These are phyloP conservation scores for Suhomyces chickasaworum DNA, from an alignment of 1,139 yeast genomes.

Conservation along the genomic window DNA sequence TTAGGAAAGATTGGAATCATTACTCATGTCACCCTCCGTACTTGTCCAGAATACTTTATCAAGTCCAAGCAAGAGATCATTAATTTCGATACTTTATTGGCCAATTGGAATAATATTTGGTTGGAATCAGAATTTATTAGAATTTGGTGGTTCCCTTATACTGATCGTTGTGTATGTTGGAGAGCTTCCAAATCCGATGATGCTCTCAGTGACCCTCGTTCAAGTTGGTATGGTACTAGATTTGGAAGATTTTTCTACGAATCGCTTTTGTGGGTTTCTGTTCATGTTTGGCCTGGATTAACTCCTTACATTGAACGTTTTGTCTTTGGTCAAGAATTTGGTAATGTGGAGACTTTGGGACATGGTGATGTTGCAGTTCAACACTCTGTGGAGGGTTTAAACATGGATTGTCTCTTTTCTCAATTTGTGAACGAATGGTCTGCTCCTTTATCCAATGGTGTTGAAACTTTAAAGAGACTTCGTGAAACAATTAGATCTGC, in stretches of 20 bases:
- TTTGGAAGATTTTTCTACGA: constrained; percentile 81
- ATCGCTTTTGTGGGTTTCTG: constrained; percentile 75
- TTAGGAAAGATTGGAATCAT: constrained; percentile 92
- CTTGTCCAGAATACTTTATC: constrained; percentile 81
- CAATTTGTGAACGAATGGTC: constrained; percentile 98
- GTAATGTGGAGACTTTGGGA: constrained; percentile 69
- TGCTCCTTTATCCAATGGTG: constrained; percentile 78
- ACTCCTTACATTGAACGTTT: constrained; percentile 86
- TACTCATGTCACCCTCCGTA: constrained; percentile 82
- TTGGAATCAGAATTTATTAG: constrained; percentile 87
- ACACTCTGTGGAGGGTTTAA: constrained; percentile 80
- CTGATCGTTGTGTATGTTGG: constrained; percentile 85
- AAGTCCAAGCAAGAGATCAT: constrained; percentile 82
- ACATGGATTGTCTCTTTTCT: constrained; percentile 93
- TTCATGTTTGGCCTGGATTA: constrained; percentile 65
- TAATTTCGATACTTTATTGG: constrained; percentile 68
- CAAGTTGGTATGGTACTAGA: constrained; percentile 83
- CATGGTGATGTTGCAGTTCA: constrained; percentile 72
- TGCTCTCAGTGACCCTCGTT: constrained; percentile 64
- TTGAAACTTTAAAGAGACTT: constrained; percentile 65
- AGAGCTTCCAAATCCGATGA: constrained; percentile 75
- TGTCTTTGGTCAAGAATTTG: constrained; percentile 84
- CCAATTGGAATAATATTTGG: constrained; percentile 77
- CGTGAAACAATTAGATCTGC: constrained; percentile 65
- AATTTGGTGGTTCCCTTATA: constrained; percentile 98